Evolutionary conservation across 225 moss, liverwort and hornwort species (phyloP), one percentile per base, ranked within the genome.

Genomic region (Physcomitrium patens): DNA sequence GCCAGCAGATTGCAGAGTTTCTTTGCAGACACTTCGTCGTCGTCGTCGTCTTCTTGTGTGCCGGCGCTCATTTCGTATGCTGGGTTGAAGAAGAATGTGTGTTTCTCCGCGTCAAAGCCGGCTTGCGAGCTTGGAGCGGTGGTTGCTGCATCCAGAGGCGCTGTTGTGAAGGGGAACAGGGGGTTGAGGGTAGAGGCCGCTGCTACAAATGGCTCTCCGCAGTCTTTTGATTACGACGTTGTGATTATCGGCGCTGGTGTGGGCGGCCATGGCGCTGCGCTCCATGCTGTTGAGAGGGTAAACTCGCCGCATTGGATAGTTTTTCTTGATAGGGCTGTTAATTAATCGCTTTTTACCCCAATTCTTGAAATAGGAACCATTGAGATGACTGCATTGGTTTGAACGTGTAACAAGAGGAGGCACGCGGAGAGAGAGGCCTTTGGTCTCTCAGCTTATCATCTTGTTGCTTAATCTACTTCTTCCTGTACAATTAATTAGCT

Each of bases 261-360:
- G 3, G 96, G 94, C 70, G 96, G 96, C 71, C 96, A 96, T 77
- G 96, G 96, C 73, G 96, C 96, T 75, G 96, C 96, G 12, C 86
- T 96, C 55, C 96, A 96, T 65, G 91, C 94, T 28, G 96, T 96
- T 12, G 96, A 96, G 78, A 87, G 89, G 91, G 95, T 95, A 58
- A 16, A 23, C 18, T 9, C 18, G 0, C 10, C 45, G 26, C 47
- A 15, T 48, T 51, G 16, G 43, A n/a, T 19, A 10, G 18, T 61
- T 71, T 49, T 49, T 60, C 8, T 49, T 47, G 2, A 17, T 26
- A 45, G n/a, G 61, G 5, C 31, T 4, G 5, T 37, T 7, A 37
- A 37, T 37, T 0, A 37, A 37, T 37, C 31, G 31, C 31, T 37
- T 4, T 37, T 37, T 4, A 37, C 7, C 7, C 31, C 5, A 37